These are phyloP conservation scores for Sequoia sempervirens DNA, from an alignment of 75 land plant genomes.

Conservation along the genomic window DNA sequence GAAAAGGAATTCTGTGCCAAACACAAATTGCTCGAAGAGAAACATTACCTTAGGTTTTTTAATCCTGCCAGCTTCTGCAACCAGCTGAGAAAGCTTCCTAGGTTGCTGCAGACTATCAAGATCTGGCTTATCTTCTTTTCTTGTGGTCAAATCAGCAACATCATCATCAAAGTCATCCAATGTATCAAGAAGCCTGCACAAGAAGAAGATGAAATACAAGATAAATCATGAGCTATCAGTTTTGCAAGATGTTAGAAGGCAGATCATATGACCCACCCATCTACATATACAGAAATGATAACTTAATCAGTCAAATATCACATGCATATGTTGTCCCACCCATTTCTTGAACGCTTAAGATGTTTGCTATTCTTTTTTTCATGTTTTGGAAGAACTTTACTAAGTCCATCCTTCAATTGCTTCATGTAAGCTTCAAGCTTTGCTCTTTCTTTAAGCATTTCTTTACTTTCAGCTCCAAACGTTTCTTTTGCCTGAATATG, in stretches of 20 bases:
- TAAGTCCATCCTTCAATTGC: constrained; percentile 38
- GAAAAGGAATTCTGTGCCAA: not conserved
- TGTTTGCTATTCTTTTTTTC: constrained; percentile 26
- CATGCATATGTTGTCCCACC: constrained; percentile 13
- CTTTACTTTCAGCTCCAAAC: constrained; percentile 49
- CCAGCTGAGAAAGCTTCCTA: constrained; percentile 44
- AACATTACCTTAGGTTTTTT: constrained; percentile 57
- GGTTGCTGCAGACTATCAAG: constrained; percentile 9
- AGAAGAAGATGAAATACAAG: not conserved
- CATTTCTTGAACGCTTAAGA: constrained; percentile 30
- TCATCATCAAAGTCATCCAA: constrained; percentile 86
- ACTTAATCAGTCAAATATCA: not conserved
- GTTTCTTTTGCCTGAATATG: constrained; percentile 19
- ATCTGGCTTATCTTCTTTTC: constrained; percentile 5
- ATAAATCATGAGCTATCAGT: not conserved
- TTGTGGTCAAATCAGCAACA: constrained; percentile 18
- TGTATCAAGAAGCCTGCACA: constrained; percentile 48
- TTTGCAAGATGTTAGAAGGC: not conserved
- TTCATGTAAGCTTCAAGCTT: constrained; percentile 74
- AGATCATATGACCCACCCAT: not conserved
- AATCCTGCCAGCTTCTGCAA: constrained; percentile 28
- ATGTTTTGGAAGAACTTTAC: constrained; percentile 29
- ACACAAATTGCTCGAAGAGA: not conserved
- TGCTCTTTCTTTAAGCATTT: constrained; percentile 71
- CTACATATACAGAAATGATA: not conserved